Percentiles rank a stretch among this genome's conserved stretches.
Evolutionary conservation across 768 basidiomycete genomes (phyloP).

Genomic region (Stropharia rugosoannulata): DNA sequence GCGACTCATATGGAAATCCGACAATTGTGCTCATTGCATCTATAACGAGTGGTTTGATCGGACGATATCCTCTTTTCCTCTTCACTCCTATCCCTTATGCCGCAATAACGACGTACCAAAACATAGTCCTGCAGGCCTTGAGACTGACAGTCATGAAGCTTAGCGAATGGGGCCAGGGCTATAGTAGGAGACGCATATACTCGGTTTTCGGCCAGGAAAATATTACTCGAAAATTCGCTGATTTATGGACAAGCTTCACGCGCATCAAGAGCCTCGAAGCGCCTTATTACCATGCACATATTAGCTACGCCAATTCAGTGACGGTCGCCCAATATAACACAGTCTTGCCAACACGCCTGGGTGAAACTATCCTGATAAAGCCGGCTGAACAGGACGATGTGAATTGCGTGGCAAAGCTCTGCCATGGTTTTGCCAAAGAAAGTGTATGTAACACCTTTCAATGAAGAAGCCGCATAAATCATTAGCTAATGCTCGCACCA

Average conservation of each 20-base stretch:
- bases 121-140: slow-evolving; percentile 21
- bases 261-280: slow-evolving; percentile 29
- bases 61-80: slow-evolving; percentile 67
- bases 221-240: slow-evolving; percentile 45
- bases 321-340: slow-evolving; percentile 31
- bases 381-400: slow-evolving; percentile 40
- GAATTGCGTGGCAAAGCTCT: slow-evolving; percentile 42
- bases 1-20: slow-evolving; percentile 2
- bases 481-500: slow-evolving; percentile 3
- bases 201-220: slow-evolving; percentile 61
- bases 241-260: slow-evolving; percentile 47
- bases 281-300: slow-evolving; percentile 63
- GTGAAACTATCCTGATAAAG: slow-evolving; percentile 35
- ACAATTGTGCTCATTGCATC: slow-evolving; percentile 54
- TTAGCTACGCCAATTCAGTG: slow-evolving; percentile 50
- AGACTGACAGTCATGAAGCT: slow-evolving; percentile 42
- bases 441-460: slow-evolving; percentile 42
- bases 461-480: not conserved
- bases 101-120: slow-evolving; percentile 31
- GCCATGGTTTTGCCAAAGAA: slow-evolving; percentile 53
- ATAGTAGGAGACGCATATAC: slow-evolving; percentile 38
- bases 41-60: slow-evolving; percentile 54
- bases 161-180: slow-evolving; percentile 33
- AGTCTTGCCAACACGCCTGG: slow-evolving; percentile 8
- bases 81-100: slow-evolving; percentile 43